phyloP scores from a whole-genome alignment of 768 basidiomycete genomes.

The Sporobolomyces roseus region DNA sequence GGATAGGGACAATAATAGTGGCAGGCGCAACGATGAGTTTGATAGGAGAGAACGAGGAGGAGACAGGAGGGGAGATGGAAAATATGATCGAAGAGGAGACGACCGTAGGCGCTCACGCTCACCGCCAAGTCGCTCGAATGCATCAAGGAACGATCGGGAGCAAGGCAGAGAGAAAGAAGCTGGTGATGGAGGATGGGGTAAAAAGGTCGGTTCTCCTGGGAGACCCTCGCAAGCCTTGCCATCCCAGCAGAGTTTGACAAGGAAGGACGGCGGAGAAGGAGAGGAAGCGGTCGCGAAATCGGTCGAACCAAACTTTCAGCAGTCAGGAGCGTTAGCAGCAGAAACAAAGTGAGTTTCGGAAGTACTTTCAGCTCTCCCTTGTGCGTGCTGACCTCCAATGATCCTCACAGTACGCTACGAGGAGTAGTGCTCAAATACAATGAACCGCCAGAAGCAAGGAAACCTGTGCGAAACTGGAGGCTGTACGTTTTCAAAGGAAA shows the following conservation, averaged over 20 bases:
- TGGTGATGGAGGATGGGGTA: slow-evolving; percentile 19
- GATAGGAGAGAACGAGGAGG: slow-evolving; percentile 1
- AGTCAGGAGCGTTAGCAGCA: slow-evolving; percentile 86
- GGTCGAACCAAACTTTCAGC: slow-evolving; percentile 80
- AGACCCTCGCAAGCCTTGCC: slow-evolving; percentile 11
- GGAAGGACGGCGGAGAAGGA: slow-evolving; percentile 38
- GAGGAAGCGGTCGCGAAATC: slow-evolving; percentile 53
- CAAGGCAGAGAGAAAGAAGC: not conserved
- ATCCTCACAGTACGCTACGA: slow-evolving; percentile 40
- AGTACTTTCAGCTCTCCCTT: not conserved
- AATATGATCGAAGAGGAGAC: not conserved
- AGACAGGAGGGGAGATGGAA: not conserved
- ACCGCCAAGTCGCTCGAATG: not conserved
- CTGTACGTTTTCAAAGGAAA: slow-evolving; percentile 95
- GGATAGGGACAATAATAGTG: too few species aligned
- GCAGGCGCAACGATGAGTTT: not conserved
- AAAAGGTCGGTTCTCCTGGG: slow-evolving; percentile 5
- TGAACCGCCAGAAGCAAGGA: slow-evolving; percentile 95
- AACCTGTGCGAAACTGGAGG: slow-evolving; percentile 83
- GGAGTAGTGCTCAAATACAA: slow-evolving; percentile 84
- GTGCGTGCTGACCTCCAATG: not conserved
- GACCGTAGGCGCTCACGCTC: not conserved
- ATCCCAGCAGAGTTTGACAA: slow-evolving; percentile 15
- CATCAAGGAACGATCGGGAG: not conserved
- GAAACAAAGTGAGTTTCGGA: slow-evolving; percentile 65